Evolutionary conservation across 2,329 filamentous ascomycete genomes (phyloP), one percentile per base, ranked within the genome.

Genomic region (Cytospora schulzeri): DNA sequence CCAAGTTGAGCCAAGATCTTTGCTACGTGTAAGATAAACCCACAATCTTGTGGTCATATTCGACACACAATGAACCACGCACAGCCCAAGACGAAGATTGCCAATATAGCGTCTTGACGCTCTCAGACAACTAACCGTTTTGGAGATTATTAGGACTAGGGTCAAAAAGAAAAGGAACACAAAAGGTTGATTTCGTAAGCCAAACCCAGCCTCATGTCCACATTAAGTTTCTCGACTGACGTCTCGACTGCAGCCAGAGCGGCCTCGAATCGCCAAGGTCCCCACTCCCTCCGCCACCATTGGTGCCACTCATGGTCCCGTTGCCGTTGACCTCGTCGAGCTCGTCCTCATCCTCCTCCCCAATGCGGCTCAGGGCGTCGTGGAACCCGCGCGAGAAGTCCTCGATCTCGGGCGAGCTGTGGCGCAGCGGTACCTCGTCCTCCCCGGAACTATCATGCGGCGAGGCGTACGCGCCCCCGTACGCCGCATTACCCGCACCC

Each of bases 171-270:
- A 19, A 14, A 48, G 11, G n/a, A n/a, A n/a, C n/a, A 4, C 6
- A 24, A 48, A 14, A 2, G 45, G 4, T 24, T n/a, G 14, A 12
- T 48, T 15, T 7, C 2, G n/a, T n/a, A n/a, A 48, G 22, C 3
- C 45, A 22, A 48, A 11, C n/a, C n/a, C 45, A 24, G n/a, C n/a
- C 17, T 76, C 70, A 81, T 74, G 80, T 75, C 80, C 80, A 81
- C 75, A 79, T 79, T 67, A 81, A 65, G 71, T 80, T 84, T 59
- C 82, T 76, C 67, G 76, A 77, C 66, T 79, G 79, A 62, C 78
- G 76, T 63, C 82, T 75, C 59, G 83, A 83, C 73, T 85, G 83
- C 73, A 85, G 82, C 83, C 83, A 85, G 45, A 85, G 72, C 6
- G 81, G 81, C 51, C 80, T 65, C 38, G 35, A 63, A 1, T 58